Conservation (phyloP, 805 yeast genomes). For the Clavispora asparagi region DNA sequence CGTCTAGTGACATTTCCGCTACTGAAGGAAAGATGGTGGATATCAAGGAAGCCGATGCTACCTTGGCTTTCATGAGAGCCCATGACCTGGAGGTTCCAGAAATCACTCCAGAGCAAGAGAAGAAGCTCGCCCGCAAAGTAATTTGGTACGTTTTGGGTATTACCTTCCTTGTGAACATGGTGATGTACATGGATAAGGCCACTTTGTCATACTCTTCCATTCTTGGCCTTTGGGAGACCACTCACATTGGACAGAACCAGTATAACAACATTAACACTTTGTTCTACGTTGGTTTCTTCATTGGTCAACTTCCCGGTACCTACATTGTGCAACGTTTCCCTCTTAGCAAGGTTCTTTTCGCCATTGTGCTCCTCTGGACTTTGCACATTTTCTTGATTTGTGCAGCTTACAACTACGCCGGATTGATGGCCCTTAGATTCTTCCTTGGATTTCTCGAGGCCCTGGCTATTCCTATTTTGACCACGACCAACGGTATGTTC, state of each 20-base stretch:
- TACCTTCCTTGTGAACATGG: constrained; percentile 28
- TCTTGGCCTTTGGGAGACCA: constrained; percentile 44
- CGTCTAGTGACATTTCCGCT: not conserved
- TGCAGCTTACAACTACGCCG: constrained; percentile 40
- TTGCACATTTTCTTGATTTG: constrained; percentile 42
- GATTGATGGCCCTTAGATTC: constrained; percentile 44
- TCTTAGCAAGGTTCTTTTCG: constrained; percentile 33
- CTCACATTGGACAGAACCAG: constrained; percentile 33
- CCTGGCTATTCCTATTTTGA: constrained; percentile 25
- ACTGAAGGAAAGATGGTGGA: not conserved
- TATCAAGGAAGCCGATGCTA: constrained; percentile 31
- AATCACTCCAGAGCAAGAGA: constrained; percentile 40
- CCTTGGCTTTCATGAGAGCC: constrained; percentile 31
- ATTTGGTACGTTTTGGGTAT: constrained; percentile 26
- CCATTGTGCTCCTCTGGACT: constrained; percentile 40
- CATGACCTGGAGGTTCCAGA: constrained; percentile 28
- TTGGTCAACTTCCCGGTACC: constrained; percentile 43
- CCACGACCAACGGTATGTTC: constrained; percentile 47
- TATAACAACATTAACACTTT: constrained; percentile 47
- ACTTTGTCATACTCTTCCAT: constrained; percentile 45
- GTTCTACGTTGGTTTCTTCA: constrained; percentile 48
- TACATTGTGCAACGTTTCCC: constrained; percentile 41
- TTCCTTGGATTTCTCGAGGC: constrained; percentile 42
- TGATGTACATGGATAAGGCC: constrained; percentile 50
- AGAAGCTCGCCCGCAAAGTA: constrained; percentile 33